phyloP scores from a whole-genome alignment of 2,329 filamentous ascomycete genomes.

The Xylaria multiplex region DNA sequence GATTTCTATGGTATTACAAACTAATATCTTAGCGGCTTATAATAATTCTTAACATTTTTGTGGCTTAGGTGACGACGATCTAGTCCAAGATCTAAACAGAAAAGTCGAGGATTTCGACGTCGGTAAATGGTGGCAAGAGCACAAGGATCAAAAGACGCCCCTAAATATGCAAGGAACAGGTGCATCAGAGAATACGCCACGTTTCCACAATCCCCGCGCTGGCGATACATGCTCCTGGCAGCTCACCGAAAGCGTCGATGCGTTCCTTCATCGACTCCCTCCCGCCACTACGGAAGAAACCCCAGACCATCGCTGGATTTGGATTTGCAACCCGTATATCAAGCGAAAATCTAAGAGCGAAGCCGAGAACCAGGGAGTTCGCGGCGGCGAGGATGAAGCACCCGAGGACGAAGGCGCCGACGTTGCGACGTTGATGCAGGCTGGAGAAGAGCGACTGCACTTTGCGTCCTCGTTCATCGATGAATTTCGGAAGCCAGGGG shows the following conservation, averaged over 20 bases:
- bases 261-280: slow-evolving; percentile 75
- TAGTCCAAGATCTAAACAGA: slow-evolving; percentile 58
- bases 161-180: slow-evolving; percentile 39
- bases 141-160: slow-evolving; percentile 35
- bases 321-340: slow-evolving; percentile 72
- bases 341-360: slow-evolving; percentile 49
- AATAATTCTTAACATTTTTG: slow-evolving; percentile 27
- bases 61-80: slow-evolving; percentile 63
- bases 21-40: neutral
- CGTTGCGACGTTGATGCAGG: slow-evolving; percentile 60
- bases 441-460: slow-evolving; percentile 62
- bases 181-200: slow-evolving; percentile 36
- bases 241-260: slow-evolving; percentile 68
- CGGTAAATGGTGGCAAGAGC: slow-evolving; percentile 59
- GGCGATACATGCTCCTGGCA: slow-evolving; percentile 68
- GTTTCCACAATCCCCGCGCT: slow-evolving; percentile 68
- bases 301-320: slow-evolving; percentile 73
- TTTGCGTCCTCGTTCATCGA: slow-evolving; percentile 61
- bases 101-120: slow-evolving; percentile 63
- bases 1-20: slow-evolving; percentile 64
- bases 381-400: slow-evolving; percentile 61
- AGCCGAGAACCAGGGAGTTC: slow-evolving; percentile 52
- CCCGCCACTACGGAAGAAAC: slow-evolving; percentile 68
- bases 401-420: slow-evolving; percentile 59
- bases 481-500: slow-evolving; percentile 54